Evolutionary conservation across 257 asterid species (phyloP), one percentile per base, ranked within the genome.

Genomic region (Plectranthus barbatus): DNA sequence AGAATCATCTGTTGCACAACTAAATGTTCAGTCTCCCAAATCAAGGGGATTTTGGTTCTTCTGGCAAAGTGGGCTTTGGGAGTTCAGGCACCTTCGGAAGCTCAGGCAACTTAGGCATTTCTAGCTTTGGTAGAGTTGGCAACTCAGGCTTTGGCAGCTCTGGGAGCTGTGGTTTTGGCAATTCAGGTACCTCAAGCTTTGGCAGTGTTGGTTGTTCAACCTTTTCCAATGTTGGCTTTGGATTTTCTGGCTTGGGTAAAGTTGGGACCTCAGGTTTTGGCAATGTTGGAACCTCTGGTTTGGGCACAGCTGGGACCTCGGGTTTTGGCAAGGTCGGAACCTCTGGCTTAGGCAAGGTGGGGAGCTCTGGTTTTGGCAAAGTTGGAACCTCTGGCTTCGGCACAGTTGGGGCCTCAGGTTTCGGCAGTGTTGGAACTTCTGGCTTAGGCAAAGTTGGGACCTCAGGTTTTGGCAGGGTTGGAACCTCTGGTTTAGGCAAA

Each of bases 1-100:
- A 33, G 23, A 52, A 44, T 62, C 31, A 36, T 42, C 56, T 11
- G 8, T 13, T 18, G 14, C 18, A 37, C 60, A 3, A 9, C 2
- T n/a, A 31, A 8, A 29, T 50, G 11, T 23, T 23, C 29, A 23
- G 4, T 23, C 29, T 23, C 29, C 29, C 52, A 52, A 37, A 62
- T 63, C 70, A 71, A 47, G 76, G 76, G 23, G 17, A 21, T 45
- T 53, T 53, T 1, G 64, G 44, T 33, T 20, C 64, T 54, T 54
- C 59, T 18, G 70, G 75, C 49, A 60, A 47, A 42, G 15, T 14
- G 9, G 66, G 54, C 14, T 62, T 62, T 6, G 68, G 68, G 15
- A 62, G 4, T 26, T 44, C 44, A n/a, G n/a, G n/a, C n/a, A n/a
- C n/a, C n/a, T n/a, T n/a, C 15, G 67, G 67, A 6, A 61, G 0